Conservation (phyloP, 1,139 yeast genomes). For the Hanseniaspora sp. region DNA sequence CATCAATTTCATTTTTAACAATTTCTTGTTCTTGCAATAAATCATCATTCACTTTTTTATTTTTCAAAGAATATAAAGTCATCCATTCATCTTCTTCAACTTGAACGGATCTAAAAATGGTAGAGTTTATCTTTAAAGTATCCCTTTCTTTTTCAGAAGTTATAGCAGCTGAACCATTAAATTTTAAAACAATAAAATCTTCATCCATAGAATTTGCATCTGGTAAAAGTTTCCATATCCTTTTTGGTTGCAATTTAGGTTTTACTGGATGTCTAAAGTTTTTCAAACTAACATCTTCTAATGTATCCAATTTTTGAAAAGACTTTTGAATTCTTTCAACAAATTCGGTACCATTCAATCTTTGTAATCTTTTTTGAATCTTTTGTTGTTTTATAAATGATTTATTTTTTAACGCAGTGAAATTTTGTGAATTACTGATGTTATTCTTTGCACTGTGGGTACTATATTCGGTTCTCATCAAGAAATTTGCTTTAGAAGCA, state of each 20-base stretch:
- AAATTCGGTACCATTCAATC: constrained; percentile 20
- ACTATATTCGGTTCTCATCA: constrained; percentile 81
- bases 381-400: constrained; percentile 22
- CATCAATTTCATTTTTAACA: constrained; percentile 37
- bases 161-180: constrained; percentile 69
- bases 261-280: constrained; percentile 65
- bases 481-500: constrained; percentile 57
- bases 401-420: constrained; percentile 33
- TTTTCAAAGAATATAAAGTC: constrained; percentile 49
- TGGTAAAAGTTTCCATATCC: constrained; percentile 73
- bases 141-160: constrained; percentile 34
- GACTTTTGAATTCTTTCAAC: constrained; percentile 51
- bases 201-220: constrained; percentile 84
- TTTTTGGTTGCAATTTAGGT: constrained; percentile 61
- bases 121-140: constrained; percentile 42
- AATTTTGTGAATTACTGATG: constrained; percentile 21
- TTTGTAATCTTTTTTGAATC: constrained; percentile 17
- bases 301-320: constrained; percentile 49
- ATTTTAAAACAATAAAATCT: constrained; percentile 56
- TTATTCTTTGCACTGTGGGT: constrained; percentile 16
- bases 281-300: constrained; percentile 35
- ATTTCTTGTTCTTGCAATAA: constrained; percentile 33
- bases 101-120: constrained; percentile 66
- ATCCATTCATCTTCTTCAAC: constrained; percentile 75
- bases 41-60: constrained; percentile 38